These are phyloP conservation scores for Eutrema salsugineum DNA, from an alignment of 441 rosid species.

Conservation along the genomic window DNA sequence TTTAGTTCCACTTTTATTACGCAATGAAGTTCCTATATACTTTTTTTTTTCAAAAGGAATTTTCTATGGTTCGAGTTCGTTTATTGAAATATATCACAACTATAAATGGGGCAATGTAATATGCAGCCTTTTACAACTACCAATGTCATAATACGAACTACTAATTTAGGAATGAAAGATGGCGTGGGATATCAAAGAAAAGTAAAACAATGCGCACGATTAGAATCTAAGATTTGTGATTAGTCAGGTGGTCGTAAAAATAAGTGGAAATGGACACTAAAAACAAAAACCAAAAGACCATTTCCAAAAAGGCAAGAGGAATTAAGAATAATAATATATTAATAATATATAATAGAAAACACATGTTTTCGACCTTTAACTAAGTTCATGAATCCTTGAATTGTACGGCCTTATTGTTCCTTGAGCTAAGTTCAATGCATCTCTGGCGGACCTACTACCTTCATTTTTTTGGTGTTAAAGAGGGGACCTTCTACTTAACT, in stretches of 20 bases:
- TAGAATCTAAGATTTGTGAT: not conserved
- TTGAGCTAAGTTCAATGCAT: slow-evolving; percentile 24
- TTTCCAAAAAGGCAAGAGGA: slow-evolving; percentile 20
- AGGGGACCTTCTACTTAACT: too few species aligned
- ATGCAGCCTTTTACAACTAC: not conserved
- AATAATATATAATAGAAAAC: slow-evolving; percentile 7
- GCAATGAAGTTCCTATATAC: not conserved
- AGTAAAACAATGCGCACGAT: not conserved
- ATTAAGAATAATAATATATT: not conserved
- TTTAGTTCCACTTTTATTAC: not conserved
- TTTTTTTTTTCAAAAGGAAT: not conserved
- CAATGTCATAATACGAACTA: not conserved
- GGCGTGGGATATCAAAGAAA: slow-evolving; percentile 9
- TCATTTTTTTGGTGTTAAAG: too few species aligned
- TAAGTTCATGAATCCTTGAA: slow-evolving; percentile 19
- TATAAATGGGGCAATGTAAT: not conserved
- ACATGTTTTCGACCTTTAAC: slow-evolving; percentile 23
- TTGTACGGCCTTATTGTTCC: slow-evolving; percentile 6
- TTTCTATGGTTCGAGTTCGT: not conserved
- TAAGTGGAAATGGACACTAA: slow-evolving; percentile 19
- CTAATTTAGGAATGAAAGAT: not conserved
- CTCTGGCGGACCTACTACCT: slow-evolving; percentile 13
- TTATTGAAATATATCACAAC: not conserved
- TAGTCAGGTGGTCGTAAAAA: slow-evolving; percentile 23
- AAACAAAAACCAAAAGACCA: slow-evolving; percentile 13